Conservation (phyloP, 78 protist genomes). For the Protostelium mycophagum region DNA sequence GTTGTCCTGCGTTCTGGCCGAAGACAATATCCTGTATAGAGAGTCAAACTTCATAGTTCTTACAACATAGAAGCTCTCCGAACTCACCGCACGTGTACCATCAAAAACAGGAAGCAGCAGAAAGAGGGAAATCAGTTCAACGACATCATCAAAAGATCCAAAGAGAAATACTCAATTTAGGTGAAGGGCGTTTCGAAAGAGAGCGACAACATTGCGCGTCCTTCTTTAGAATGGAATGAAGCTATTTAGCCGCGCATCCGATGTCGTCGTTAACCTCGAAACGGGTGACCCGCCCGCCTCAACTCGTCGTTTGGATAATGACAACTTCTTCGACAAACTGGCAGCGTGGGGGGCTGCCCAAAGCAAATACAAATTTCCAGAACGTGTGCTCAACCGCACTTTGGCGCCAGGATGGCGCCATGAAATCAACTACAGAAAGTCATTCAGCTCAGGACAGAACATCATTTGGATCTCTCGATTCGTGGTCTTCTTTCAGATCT, state of each 20-base stretch:
- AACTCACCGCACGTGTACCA: too few relatives aligned
- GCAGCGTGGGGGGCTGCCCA: neutral
- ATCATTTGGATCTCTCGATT: neutral
- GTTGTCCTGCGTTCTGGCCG: too few relatives aligned
- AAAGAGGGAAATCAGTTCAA: too few relatives aligned
- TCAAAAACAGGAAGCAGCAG: too few relatives aligned
- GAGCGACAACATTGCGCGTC: too few relatives aligned
- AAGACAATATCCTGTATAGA: too few relatives aligned
- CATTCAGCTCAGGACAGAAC: neutral
- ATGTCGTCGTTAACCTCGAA: neutral
- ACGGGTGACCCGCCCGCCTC: neutral
- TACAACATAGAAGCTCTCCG: too few relatives aligned
- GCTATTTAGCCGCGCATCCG: neutral
- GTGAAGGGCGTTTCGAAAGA: too few relatives aligned
- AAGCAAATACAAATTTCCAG: neutral
- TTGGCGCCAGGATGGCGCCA: neutral
- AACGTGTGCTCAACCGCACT: neutral
- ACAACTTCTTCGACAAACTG: neutral
- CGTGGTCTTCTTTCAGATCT: neutral
- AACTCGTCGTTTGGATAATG: neutral
- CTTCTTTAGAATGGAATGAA: neutral
- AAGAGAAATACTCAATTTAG: too few relatives aligned
- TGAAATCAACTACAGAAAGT: neutral
- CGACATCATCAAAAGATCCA: too few relatives aligned
- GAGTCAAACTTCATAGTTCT: too few relatives aligned